Percentiles rank a stretch among this genome's conserved stretches.
Conservation (phyloP, 768 basidiomycete species). For the Boletus insuetus region DNA sequence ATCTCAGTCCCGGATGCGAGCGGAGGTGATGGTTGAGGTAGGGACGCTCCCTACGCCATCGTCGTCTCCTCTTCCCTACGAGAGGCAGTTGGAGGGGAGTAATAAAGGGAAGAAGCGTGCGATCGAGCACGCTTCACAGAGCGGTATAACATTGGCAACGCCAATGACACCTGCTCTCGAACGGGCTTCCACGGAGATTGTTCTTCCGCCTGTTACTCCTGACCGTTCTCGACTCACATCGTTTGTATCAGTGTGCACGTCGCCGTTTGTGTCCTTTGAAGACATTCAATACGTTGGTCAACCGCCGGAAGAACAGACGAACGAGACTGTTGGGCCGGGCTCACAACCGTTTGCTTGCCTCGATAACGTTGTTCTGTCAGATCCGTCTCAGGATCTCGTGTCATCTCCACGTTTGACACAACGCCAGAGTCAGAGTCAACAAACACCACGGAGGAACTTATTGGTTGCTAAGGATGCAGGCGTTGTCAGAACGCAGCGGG, state of each 20-base stretch:
- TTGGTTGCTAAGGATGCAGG: background rate
- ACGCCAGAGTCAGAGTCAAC: background rate
- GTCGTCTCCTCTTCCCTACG: constrained; percentile 18
- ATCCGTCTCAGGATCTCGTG: background rate
- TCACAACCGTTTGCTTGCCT: constrained; percentile 17
- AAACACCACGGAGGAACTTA: background rate
- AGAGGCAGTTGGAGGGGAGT: background rate
- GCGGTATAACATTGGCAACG: background rate
- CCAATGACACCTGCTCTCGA: background rate
- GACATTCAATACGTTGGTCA: background rate
- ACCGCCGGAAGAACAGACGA: background rate
- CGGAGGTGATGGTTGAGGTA: background rate
- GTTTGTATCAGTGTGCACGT: constrained; percentile 7
- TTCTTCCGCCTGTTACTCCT: background rate
- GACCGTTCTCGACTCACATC: background rate
- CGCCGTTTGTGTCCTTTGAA: constrained; percentile 12
- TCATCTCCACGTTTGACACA: background rate
- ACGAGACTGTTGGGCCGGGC: background rate
- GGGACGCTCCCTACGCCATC: constrained; percentile 23
- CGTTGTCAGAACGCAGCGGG: background rate
- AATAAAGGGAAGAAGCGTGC: constrained; percentile 5
- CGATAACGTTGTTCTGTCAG: constrained; percentile 11
- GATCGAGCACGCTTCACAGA: background rate
- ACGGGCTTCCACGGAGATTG: constrained; percentile 1
- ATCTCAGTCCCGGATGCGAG: background rate